Base-by-base conservation (phyloP, 352 stramenopile species). In the Pythium graminicola region DNA sequence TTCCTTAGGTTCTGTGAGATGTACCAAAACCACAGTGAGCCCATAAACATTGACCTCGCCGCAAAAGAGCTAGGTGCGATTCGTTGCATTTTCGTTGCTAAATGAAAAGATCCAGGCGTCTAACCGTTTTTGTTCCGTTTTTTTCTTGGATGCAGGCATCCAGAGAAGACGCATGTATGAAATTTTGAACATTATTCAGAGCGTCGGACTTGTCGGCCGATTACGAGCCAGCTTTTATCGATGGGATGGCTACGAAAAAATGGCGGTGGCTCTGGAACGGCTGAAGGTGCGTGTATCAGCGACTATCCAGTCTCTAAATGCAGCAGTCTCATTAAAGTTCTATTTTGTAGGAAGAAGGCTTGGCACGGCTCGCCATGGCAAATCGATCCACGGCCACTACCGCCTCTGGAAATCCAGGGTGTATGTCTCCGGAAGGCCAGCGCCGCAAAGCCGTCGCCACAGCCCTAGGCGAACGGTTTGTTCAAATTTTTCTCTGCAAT, bases 101-200 rank as follows among this genome's bases (percentile, higher is more conserved):
- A n/a, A n/a, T n/a, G n/a, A n/a, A n/a, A n/a, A n/a, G 14, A 4
- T 7, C 20, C 17, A 7, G 2, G 20, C n/a, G n/a, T 54, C 48
- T 55, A 48, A 55, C 33, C n/a, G 17, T 22, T 43, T 5, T 5
- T 52, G 4, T 24, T 0, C 28, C 28, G 17, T 41, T 40, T 47
- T 45, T 14, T 22, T 36, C 11, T 32, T n/a, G 35, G 2, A 42
- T 14, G 6, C 19, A 72, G 65, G 61, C 50, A 72, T 68, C 26
- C 65, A 72, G 43, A 57, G 62, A 13, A 44, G 65, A 4, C 57
- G 65, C 11, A 65, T 72, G 62, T 68, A 72, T 29, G 65, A 72
- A 49, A 72, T 72, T 49, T 50, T 72, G n/a, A 72, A 72, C 43
- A 72, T 72, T 31, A 69, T 72, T 38, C 65, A 70, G 43, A 72